Evolutionary conservation across 2,329 filamentous ascomycete species (phyloP).

Genomic region (Exophiala phaeomuriformis): DNA sequence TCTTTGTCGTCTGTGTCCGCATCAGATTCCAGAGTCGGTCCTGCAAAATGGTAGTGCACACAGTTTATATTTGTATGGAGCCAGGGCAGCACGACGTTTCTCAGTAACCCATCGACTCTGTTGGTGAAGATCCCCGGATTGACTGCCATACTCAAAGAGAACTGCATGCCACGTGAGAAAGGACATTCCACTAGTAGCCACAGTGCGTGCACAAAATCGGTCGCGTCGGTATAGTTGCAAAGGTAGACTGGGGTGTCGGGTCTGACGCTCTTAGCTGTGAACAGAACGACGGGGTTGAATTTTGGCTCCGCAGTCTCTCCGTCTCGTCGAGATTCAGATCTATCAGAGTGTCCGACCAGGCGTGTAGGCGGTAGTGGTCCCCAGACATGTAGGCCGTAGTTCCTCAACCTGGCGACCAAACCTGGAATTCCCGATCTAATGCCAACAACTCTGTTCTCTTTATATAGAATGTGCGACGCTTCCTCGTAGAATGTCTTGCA

Average conservation of each 20-base stretch:
- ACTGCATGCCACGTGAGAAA: conserved; percentile 19
- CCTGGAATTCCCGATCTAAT: conserved; percentile 20
- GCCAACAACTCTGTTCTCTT: conserved; percentile 19
- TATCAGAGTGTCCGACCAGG: conserved; percentile 1
- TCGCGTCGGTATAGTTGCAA: conserved; percentile 15
- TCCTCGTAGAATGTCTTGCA: conserved; percentile 18
- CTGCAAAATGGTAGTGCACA: conserved; percentile 8
- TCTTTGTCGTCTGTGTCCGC: neutral
- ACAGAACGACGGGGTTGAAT: conserved; percentile 19
- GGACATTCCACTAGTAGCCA: conserved; percentile 22
- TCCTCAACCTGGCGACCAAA: conserved; percentile 17
- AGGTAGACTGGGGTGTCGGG: conserved; percentile 16
- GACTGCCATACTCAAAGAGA: conserved; percentile 12
- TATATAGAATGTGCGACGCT: conserved; percentile 15
- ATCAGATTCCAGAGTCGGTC: neutral
- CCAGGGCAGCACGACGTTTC: conserved; percentile 14
- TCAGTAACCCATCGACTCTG: conserved; percentile 14
- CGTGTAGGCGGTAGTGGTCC: conserved; percentile 13
- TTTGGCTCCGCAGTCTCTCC: neutral
- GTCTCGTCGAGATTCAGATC: neutral
- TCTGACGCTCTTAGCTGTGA: conserved; percentile 12
- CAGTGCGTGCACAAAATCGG: conserved; percentile 18
- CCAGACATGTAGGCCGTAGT: conserved; percentile 20
- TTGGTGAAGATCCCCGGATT: conserved; percentile 2
- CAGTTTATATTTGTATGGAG: conserved; percentile 15